Evolutionary conservation across 345 rosid species (phyloP).

Genomic region (Brassica juncea): DNA sequence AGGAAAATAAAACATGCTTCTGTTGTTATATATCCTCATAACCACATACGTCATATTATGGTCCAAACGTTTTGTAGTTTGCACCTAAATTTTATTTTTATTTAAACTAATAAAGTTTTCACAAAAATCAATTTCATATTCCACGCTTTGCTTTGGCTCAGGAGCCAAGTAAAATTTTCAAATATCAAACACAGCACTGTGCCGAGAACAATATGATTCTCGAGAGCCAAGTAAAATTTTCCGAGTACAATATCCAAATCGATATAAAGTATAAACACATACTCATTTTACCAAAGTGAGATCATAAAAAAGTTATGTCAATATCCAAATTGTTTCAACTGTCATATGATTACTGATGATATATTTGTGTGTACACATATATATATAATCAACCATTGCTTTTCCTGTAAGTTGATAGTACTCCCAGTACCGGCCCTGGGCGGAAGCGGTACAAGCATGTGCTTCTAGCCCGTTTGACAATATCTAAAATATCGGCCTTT

Average conservation of each 20-base stretch:
- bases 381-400: conserved; percentile 21
- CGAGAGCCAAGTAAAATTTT: too few species aligned
- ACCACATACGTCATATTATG: neutral
- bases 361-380: neutral
- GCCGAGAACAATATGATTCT: too few species aligned
- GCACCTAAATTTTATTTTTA: neutral
- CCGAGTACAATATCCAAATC: too few species aligned
- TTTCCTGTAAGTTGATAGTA: conserved; percentile 33
- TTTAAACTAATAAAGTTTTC: neutral
- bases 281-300: too few species aligned
- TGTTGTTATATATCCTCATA: neutral
- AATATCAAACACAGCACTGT: too few species aligned
- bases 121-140: neutral
- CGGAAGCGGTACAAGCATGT: too few species aligned
- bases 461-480: too few species aligned
- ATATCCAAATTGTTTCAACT: neutral
- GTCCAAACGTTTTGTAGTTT: neutral
- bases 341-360: neutral
- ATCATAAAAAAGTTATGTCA: neutral
- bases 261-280: too few species aligned
- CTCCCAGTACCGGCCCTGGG: neutral
- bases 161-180: too few species aligned
- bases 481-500: too few species aligned
- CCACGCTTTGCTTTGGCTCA: neutral
- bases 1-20: neutral